Evolutionary conservation across 306 rosid species (phyloP).

Genomic region (Glycine tomentella): DNA sequence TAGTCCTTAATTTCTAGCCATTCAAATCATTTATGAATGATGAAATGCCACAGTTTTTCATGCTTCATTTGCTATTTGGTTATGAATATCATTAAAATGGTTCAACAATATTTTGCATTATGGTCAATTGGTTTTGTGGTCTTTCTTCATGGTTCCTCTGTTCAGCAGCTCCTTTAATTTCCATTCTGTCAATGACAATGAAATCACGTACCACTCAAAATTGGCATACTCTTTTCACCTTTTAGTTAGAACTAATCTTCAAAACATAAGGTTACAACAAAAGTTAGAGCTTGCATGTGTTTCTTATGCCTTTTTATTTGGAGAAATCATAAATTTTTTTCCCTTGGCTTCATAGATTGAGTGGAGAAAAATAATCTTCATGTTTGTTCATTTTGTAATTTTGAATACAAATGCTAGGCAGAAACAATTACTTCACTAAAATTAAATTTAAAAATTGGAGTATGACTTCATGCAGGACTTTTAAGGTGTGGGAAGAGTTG

Average conservation of each 20-base stretch:
- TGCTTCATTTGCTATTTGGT: not conserved
- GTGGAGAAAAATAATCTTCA: not conserved
- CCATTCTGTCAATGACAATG: slow-evolving; percentile 5
- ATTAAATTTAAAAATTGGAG: not conserved
- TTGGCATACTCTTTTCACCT: not conserved
- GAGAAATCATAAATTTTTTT: no score
- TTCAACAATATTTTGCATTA: not conserved
- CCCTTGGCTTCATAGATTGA: not conserved
- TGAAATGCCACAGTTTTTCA: slow-evolving; percentile 40
- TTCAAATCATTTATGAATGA: not conserved
- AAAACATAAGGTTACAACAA: not conserved
- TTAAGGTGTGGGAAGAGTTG: slow-evolving; percentile 97
- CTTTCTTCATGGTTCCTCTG: slow-evolving; percentile 16
- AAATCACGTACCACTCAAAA: slow-evolving; percentile 15
- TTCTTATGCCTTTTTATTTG: no score
- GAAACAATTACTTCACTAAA: not conserved
- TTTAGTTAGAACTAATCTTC: not conserved
- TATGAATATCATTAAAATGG: not conserved
- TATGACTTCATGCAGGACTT: slow-evolving; percentile 65
- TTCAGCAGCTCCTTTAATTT: slow-evolving; percentile 27
- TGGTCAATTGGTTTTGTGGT: slow-evolving; percentile 18
- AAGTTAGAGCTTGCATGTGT: not conserved
- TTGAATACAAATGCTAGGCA: slow-evolving; percentile 3
- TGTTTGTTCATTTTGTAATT: not conserved
- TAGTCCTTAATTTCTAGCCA: not conserved